These are phyloP conservation scores for Boletus bicolor DNA, from an alignment of 768 basidiomycete species.

Conservation along the genomic window DNA sequence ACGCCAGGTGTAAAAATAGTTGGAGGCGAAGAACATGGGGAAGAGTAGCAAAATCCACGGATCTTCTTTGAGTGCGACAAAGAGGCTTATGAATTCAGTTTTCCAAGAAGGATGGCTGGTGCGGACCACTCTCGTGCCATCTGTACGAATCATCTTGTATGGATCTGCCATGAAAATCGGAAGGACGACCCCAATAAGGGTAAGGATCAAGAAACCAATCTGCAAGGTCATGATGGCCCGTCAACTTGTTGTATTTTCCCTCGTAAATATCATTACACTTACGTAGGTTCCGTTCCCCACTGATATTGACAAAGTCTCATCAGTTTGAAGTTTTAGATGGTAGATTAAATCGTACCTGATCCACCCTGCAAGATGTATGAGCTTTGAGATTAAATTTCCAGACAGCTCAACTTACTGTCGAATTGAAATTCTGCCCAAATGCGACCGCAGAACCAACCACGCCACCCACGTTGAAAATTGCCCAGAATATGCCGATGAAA, in stretches of 20 bases:
- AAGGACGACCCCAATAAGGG: slow-evolving; percentile 60
- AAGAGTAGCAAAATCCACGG: slow-evolving; percentile 73
- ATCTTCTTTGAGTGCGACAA: slow-evolving; percentile 63
- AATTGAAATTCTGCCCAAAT: slow-evolving; percentile 67
- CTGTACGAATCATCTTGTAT: slow-evolving; percentile 67
- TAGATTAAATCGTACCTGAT: slow-evolving; percentile 19
- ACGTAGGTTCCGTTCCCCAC: slow-evolving; percentile 81
- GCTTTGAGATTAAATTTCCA: neutral
- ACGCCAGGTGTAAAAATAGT: slow-evolving; percentile 89
- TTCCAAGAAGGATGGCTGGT: slow-evolving; percentile 73
- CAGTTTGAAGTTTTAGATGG: neutral
- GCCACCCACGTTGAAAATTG: slow-evolving; percentile 77
- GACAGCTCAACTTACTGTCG: slow-evolving; percentile 40
- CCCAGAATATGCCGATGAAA: slow-evolving; percentile 53
- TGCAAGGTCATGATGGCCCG: slow-evolving; percentile 24
- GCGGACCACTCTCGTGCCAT: slow-evolving; percentile 62
- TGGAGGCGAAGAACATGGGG: slow-evolving; percentile 82
- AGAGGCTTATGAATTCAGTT: slow-evolving; percentile 66
- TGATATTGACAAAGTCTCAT: slow-evolving; percentile 16
- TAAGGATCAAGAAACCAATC: slow-evolving; percentile 75
- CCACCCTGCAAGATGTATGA: slow-evolving; percentile 20
- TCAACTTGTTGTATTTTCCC: neutral
- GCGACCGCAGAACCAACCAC: slow-evolving; percentile 78
- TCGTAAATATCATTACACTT: slow-evolving; percentile 40
- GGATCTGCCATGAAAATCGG: slow-evolving; percentile 71